Evolutionary conservation across 768 basidiomycete genomes (phyloP).

Genomic region (Cubamyces lactineus): DNA sequence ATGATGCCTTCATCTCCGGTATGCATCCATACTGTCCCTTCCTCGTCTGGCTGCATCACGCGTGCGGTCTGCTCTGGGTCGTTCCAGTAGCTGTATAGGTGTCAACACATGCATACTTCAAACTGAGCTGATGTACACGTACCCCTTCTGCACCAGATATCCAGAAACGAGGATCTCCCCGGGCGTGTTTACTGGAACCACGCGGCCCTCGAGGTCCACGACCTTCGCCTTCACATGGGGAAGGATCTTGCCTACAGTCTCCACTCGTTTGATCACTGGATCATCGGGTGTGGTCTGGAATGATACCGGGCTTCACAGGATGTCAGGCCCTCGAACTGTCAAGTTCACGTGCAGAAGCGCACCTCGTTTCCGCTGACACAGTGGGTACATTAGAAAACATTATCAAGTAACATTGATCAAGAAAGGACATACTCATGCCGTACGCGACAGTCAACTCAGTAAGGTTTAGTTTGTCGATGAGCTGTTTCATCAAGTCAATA

Average conservation of each 20-base stretch:
- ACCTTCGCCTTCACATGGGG: constrained; percentile 82
- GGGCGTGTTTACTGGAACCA: constrained; percentile 71
- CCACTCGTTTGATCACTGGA: constrained; percentile 72
- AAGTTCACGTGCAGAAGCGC: neutral
- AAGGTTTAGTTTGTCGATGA: constrained; percentile 70
- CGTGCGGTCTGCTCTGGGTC: constrained; percentile 67
- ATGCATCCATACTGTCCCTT: constrained; percentile 77
- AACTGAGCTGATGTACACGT: constrained; percentile 24
- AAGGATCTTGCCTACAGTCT: constrained; percentile 77
- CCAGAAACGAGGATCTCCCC: constrained; percentile 78
- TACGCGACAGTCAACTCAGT: constrained; percentile 76
- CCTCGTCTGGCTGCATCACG: constrained; percentile 59
- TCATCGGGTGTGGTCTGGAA: constrained; percentile 79
- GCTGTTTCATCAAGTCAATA: constrained; percentile 74
- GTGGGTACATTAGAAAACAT: neutral
- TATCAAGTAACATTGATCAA: neutral
- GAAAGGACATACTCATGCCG: constrained; percentile 74
- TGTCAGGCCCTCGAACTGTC: neutral
- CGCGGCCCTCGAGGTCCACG: constrained; percentile 56
- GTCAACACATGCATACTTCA: neutral
- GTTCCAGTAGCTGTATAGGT: constrained; percentile 69
- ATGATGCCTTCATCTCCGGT: constrained; percentile 83
- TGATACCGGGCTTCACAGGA: constrained; percentile 66
- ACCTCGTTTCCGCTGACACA: constrained; percentile 71
- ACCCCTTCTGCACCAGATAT: constrained; percentile 83